phyloP scores from a whole-genome alignment of 1,139 yeast genomes.

The Pichia sp. region DNA sequence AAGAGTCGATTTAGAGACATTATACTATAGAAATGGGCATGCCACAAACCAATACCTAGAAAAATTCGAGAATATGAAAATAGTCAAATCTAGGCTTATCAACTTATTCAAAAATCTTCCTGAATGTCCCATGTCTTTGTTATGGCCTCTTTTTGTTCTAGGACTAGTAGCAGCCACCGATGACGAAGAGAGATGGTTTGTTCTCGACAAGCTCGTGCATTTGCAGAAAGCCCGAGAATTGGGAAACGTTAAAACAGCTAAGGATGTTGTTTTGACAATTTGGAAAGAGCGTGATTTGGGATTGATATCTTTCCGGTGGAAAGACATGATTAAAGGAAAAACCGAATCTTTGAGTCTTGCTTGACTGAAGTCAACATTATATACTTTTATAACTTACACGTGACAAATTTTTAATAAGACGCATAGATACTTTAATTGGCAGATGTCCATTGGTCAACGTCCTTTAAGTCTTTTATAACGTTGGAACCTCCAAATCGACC shows the following conservation, averaged over 20 bases:
- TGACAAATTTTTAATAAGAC: too few relatives aligned
- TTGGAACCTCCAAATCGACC: constrained; percentile 32
- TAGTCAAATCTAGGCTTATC: constrained; percentile 27
- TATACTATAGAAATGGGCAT: constrained; percentile 17
- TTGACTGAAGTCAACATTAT: neutral
- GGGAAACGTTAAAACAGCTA: constrained; percentile 37
- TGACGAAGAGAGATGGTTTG: constrained; percentile 38
- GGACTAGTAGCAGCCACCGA: constrained; percentile 35
- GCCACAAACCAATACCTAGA: constrained; percentile 12
- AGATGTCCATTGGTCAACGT: constrained; percentile 26
- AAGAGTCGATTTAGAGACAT: constrained; percentile 32
- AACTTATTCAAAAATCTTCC: constrained; percentile 28
- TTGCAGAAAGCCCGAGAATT: constrained; percentile 37
- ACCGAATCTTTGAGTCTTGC: constrained; percentile 32
- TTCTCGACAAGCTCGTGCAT: constrained; percentile 32
- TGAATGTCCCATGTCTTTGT: constrained; percentile 34
- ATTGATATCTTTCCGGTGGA: constrained; percentile 33
- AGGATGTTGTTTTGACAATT: constrained; percentile 34
- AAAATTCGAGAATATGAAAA: constrained; percentile 19
- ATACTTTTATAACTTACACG: too few relatives aligned
- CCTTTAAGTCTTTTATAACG: constrained; percentile 29
- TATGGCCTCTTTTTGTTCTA: constrained; percentile 39
- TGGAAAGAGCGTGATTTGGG: constrained; percentile 40
- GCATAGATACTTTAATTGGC: neutral
- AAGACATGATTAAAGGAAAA: constrained; percentile 35